Evolutionary conservation across 257 asterid genomes (phyloP).

Genomic region (Rauvolfia tetraphylla): DNA sequence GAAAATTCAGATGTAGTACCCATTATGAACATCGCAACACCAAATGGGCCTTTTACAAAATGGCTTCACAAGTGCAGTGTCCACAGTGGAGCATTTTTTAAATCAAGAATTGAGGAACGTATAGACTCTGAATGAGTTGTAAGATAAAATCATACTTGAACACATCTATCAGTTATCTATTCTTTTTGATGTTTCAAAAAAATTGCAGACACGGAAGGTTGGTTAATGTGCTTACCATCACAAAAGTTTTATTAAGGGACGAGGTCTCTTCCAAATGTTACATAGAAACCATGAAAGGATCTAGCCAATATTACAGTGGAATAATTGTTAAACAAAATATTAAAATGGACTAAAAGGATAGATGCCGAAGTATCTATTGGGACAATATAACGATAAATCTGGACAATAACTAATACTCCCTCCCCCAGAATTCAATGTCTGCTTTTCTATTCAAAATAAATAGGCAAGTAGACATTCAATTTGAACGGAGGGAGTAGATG

Average conservation of each 20-base stretch:
- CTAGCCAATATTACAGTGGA: background rate
- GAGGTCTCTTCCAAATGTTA: background rate
- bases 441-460: too few relatives aligned
- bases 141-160: background rate
- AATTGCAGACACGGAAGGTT: background rate
- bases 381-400: background rate
- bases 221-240: background rate
- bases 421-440: too few relatives aligned
- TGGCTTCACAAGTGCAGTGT: background rate
- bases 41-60: background rate
- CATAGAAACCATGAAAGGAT: background rate
- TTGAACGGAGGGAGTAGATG: too few relatives aligned
- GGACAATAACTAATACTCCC: background rate
- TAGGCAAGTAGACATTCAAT: too few relatives aligned
- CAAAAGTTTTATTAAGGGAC: background rate
- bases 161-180: background rate
- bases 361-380: too few relatives aligned
- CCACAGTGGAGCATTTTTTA: background rate
- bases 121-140: background rate
- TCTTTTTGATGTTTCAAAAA: background rate
- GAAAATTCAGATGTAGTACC: background rate
- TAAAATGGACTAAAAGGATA: background rate
- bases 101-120: background rate
- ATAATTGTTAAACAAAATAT: background rate
- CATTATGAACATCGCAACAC: background rate